Evolutionary conservation across 1,284 basidiomycete genomes (phyloP).

Genomic region (Ceratobasidium sp.): DNA sequence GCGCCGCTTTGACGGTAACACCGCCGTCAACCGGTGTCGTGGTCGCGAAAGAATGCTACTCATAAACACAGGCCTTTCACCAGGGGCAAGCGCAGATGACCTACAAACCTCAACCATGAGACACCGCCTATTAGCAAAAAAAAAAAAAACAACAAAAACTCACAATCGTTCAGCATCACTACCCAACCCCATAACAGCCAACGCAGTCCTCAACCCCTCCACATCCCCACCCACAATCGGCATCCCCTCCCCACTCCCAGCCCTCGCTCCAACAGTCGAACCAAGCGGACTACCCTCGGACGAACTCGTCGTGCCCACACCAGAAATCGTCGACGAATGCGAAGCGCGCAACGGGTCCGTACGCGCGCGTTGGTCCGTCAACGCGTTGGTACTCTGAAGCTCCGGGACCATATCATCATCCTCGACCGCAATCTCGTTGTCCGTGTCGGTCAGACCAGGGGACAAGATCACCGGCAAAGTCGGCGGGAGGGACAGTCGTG

Average conservation of each 20-base stretch:
- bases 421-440: slow-evolving; percentile 35
- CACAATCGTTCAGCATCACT: slow-evolving; percentile 34
- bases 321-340: slow-evolving; percentile 36
- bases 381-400: slow-evolving; percentile 19
- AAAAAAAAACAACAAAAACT: not conserved
- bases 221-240: slow-evolving; percentile 34
- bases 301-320: slow-evolving; percentile 34
- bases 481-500: slow-evolving; percentile 28
- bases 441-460: slow-evolving; percentile 1
- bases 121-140: not conserved
- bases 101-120: not conserved
- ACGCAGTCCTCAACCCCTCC: slow-evolving; percentile 32
- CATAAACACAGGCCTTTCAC: slow-evolving; percentile 29
- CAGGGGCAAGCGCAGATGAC: slow-evolving; percentile 22
- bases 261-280: slow-evolving; percentile 4
- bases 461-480: slow-evolving; percentile 21
- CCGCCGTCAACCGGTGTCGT: slow-evolving; percentile 31
- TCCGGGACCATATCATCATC: slow-evolving; percentile 41
- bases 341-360: slow-evolving; percentile 39
- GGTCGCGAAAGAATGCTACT: slow-evolving; percentile 39
- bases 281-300: slow-evolving; percentile 39
- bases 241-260: slow-evolving; percentile 40
- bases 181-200: slow-evolving; percentile 39
- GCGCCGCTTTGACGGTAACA: slow-evolving; percentile 47
- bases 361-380: slow-evolving; percentile 23